phyloP scores from a whole-genome alignment of 2,329 filamentous ascomycete genomes.

The Colletotrichum sublineola region DNA sequence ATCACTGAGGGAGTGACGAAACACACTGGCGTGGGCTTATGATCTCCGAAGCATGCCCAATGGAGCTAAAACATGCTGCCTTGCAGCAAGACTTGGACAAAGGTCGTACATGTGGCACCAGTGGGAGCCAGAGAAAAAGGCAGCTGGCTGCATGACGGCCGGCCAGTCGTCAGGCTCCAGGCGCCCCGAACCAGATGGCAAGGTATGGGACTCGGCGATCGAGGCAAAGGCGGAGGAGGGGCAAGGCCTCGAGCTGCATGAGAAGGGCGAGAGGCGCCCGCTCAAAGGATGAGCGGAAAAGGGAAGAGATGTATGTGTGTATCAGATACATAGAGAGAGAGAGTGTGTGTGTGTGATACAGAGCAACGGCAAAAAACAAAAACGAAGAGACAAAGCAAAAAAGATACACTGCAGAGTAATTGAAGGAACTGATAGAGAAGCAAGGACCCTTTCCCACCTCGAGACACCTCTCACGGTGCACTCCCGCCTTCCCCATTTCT shows the following conservation, averaged over 20 bases:
- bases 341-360: too few relatives aligned
- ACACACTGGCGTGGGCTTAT: constrained; percentile 18
- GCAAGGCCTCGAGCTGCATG: constrained; percentile 13
- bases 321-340: background rate
- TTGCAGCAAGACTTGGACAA: constrained; percentile 40
- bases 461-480: background rate
- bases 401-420: background rate
- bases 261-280: constrained; percentile 7
- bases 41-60: constrained; percentile 33
- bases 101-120: constrained; percentile 44
- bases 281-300: constrained; percentile 7
- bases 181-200: constrained; percentile 25
- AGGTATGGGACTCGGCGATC: constrained; percentile 24
- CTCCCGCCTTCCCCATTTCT: constrained; percentile 14
- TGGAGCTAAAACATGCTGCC: constrained; percentile 38
- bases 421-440: background rate
- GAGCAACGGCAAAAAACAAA: too few relatives aligned
- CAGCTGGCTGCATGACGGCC: constrained; percentile 40
- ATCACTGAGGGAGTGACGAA: background rate
- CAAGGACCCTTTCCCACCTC: background rate
- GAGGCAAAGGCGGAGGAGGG: constrained; percentile 21
- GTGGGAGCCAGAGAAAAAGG: constrained; percentile 28
- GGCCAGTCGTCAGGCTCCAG: constrained; percentile 26
- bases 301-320: background rate
- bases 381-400: too few relatives aligned